These are phyloP conservation scores for Arxiozyma heterogenica DNA, from an alignment of 1,139 yeast species.

Conservation along the genomic window DNA sequence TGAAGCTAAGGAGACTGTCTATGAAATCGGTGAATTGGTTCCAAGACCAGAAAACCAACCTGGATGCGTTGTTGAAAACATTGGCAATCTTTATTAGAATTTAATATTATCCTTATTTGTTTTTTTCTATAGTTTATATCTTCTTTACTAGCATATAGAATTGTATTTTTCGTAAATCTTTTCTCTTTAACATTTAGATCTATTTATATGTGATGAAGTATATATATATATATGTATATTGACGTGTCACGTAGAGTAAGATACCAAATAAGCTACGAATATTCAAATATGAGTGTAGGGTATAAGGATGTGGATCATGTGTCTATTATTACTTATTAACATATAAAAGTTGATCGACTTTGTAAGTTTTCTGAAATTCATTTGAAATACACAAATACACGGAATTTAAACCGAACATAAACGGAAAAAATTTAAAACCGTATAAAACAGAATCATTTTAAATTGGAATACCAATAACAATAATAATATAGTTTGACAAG, in stretches of 20 bases:
- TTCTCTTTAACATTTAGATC: neutral
- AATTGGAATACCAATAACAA: neutral
- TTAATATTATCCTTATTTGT: neutral
- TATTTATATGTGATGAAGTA: no score
- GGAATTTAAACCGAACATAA: neutral
- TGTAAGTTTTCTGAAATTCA: neutral
- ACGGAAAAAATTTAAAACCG: neutral
- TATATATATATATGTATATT: no score
- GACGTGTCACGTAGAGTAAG: no score
- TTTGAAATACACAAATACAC: neutral
- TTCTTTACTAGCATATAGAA: neutral
- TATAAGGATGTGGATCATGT: neutral
- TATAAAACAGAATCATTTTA: neutral
- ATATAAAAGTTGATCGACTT: no score
- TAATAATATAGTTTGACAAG: no score
- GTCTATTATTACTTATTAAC: no score
- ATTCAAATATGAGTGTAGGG: neutral
- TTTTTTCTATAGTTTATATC: neutral
- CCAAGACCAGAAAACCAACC: slow-evolving; percentile 43
- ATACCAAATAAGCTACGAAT: no score
- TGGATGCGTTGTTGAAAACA: slow-evolving; percentile 61
- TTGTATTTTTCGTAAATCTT: neutral
- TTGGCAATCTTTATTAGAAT: slow-evolving; percentile 47
- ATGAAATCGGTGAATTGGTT: slow-evolving; percentile 66
- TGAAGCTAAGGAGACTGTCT: slow-evolving; percentile 66